Evolutionary conservation across 331 rosid genomes (phyloP).

Genomic region (Acacia concinna): DNA sequence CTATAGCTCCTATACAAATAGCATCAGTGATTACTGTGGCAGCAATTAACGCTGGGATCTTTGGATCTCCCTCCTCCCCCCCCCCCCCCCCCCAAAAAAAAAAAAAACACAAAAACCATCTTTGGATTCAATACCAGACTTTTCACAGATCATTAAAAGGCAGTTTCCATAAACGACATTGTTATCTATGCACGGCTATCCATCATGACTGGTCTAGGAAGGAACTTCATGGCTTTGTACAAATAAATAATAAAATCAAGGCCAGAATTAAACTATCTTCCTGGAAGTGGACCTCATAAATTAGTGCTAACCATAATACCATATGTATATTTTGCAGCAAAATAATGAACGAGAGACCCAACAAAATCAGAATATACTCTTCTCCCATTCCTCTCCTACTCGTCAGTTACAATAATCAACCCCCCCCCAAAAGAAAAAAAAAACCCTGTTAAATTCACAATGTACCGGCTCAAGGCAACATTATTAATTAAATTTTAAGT

Average conservation of each 20-base stretch:
- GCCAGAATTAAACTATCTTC: neutral
- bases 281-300: neutral
- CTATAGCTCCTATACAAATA: neutral
- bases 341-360: neutral
- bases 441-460: neutral
- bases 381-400: neutral
- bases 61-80: too few species aligned
- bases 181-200: neutral
- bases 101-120: too few species aligned
- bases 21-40: neutral
- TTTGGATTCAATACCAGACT: neutral
- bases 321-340: neutral
- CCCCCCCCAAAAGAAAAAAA: neutral
- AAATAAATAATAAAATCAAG: neutral
- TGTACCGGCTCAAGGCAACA: neutral
- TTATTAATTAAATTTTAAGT: neutral
- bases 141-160: neutral
- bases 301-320: neutral
- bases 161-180: neutral
- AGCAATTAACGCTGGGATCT: neutral
- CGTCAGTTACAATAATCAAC: neutral
- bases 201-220: neutral
- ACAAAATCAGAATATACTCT: neutral
- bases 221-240: neutral
- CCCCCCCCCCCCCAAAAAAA: too few species aligned